Evolutionary conservation across 257 asterid genomes (phyloP).

Genomic region (Coffea canephora): DNA sequence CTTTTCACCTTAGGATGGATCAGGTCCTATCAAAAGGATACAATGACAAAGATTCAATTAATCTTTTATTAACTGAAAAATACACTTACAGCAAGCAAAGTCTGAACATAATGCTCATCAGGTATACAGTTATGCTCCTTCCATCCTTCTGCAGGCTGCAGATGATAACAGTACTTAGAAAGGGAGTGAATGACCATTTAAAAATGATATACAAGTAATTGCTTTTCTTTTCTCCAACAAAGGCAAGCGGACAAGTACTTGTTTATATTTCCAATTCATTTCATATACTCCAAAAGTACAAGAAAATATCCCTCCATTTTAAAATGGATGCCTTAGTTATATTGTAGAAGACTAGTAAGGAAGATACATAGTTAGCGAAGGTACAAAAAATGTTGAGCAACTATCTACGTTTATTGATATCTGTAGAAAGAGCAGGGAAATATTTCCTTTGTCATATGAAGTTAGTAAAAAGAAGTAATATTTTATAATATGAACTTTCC

Average conservation of each 20-base stretch:
- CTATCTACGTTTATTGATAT: background rate
- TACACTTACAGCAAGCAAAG: conserved; percentile 79
- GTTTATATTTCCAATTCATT: background rate
- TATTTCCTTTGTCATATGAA: background rate
- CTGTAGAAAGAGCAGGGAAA: background rate
- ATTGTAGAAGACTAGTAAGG: background rate
- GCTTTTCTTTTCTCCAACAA: background rate
- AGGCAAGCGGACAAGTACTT: background rate
- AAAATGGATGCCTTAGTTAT: background rate
- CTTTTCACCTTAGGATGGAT: background rate
- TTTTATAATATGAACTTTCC: background rate
- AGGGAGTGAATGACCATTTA: conserved; percentile 9
- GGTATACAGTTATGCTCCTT: conserved; percentile 96
- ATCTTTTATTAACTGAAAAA: conserved; percentile 4
- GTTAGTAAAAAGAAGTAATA: background rate
- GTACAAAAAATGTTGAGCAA: background rate
- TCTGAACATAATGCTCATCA: conserved; percentile 96
- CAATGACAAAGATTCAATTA: background rate
- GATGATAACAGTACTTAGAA: conserved; percentile 13
- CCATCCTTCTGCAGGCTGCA: conserved; percentile 75
- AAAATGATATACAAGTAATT: conserved; percentile 5
- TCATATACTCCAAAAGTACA: background rate
- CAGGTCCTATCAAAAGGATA: background rate
- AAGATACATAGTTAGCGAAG: background rate
- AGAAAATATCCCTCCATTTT: background rate